These are phyloP conservation scores for Hyphodiscus sp. DNA, from an alignment of 2,329 filamentous ascomycete species.

Conservation along the genomic window DNA sequence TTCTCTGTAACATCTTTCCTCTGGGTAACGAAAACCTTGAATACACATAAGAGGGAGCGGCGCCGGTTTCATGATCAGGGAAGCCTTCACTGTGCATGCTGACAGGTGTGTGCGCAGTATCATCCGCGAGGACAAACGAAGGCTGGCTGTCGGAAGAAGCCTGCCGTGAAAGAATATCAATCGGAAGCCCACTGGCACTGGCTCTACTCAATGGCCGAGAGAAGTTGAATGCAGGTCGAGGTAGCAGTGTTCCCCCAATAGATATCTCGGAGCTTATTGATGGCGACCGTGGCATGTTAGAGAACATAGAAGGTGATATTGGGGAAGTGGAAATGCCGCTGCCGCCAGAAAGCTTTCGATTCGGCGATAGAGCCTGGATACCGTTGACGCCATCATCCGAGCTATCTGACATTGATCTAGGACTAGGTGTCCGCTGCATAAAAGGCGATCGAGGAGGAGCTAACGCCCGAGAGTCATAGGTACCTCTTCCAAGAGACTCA, in stretches of 20 bases:
- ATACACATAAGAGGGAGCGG: constrained; percentile 74
- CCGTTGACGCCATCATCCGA: constrained; percentile 61
- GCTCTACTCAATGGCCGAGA: constrained; percentile 80
- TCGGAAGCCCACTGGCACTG: constrained; percentile 45
- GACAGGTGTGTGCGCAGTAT: constrained; percentile 60
- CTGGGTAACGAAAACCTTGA: constrained; percentile 78
- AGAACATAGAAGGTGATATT: constrained; percentile 54
- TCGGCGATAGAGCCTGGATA: constrained; percentile 50
- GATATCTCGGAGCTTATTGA: constrained; percentile 81
- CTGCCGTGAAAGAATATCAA: constrained; percentile 52
- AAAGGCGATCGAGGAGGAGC: constrained; percentile 40
- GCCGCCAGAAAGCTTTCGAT: constrained; percentile 72
- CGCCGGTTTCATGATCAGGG: constrained; percentile 46
- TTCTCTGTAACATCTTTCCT: constrained; percentile 70
- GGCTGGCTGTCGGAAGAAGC: constrained; percentile 62
- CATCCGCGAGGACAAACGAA: constrained; percentile 55
- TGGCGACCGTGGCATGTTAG: constrained; percentile 62
- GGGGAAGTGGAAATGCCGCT: constrained; percentile 58
- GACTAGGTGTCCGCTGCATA: constrained; percentile 45
- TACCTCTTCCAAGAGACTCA: constrained; percentile 15
- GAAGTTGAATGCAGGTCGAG: constrained; percentile 83
- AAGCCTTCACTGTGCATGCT: constrained; percentile 69
- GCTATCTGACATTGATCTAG: constrained; percentile 57
- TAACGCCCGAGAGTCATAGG: constrained; percentile 35
- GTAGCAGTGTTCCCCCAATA: constrained; percentile 48